These are phyloP conservation scores for Hypoxylon fuscum DNA, from an alignment of 495 filamentous ascomycete species.

Conservation along the genomic window DNA sequence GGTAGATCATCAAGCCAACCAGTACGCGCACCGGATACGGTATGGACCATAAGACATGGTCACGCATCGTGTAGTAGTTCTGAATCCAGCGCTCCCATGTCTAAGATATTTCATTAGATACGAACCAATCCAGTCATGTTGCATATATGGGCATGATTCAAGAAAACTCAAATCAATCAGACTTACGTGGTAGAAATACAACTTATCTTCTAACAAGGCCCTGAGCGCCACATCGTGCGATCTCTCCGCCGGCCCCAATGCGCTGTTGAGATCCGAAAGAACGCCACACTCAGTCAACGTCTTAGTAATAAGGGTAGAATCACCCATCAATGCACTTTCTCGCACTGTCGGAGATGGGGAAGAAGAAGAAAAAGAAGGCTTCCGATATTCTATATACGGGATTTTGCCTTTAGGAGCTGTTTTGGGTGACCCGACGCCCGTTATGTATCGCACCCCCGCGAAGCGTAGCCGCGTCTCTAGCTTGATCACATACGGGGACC, in stretches of 20 bases:
- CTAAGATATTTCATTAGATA: conserved; percentile 24
- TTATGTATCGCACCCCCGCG: conserved; percentile 56
- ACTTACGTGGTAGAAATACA: conserved; percentile 50
- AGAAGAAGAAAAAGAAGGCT: conserved; percentile 1
- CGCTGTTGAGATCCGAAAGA: conserved; percentile 58
- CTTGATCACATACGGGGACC: conserved; percentile 74
- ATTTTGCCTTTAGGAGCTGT: conserved; percentile 67
- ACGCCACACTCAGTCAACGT: conserved; percentile 51
- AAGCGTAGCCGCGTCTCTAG: conserved; percentile 71
- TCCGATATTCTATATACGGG: conserved; percentile 59
- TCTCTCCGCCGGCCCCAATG: conserved; percentile 46
- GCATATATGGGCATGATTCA: too few relatives aligned
- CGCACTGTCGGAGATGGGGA: too few relatives aligned
- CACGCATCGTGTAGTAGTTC: conserved; percentile 71
- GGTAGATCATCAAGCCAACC: conserved; percentile 63
- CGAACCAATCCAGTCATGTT: too few relatives aligned
- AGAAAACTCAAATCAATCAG: background rate
- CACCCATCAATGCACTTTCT: conserved; percentile 51
- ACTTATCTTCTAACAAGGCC: conserved; percentile 68
- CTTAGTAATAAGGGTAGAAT: conserved; percentile 65
- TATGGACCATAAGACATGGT: conserved; percentile 55
- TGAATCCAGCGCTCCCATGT: conserved; percentile 62
- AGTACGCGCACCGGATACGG: conserved; percentile 62
- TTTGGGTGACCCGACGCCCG: conserved; percentile 51
- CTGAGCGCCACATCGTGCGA: conserved; percentile 61